Conservation (phyloP, 2,329 filamentous ascomycete genomes). For the Xylaria sp. region DNA sequence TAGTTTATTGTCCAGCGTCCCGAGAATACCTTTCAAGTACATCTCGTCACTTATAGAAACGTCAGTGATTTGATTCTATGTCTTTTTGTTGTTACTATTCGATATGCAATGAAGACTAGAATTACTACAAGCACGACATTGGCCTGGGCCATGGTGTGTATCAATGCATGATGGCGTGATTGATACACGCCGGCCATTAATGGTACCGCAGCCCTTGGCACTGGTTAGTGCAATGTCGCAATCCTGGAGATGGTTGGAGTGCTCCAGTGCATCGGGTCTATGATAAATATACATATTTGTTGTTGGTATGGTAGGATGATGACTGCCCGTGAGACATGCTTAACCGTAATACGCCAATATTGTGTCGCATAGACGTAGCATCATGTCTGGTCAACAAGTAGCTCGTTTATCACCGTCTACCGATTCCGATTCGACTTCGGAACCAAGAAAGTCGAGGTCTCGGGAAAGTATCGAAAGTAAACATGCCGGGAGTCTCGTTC, state of each 20-base stretch:
- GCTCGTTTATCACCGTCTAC: slow-evolving; percentile 10
- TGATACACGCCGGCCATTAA: slow-evolving; percentile 10
- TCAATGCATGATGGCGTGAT: slow-evolving; percentile 35
- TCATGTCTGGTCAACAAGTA: slow-evolving; percentile 38
- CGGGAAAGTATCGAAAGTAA: slow-evolving; percentile 32
- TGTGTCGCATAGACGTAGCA: slow-evolving; percentile 18
- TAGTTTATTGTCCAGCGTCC: too few relatives aligned
- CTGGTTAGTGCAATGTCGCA: slow-evolving; percentile 26
- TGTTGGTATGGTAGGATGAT: slow-evolving; percentile 11
- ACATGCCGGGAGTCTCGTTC: slow-evolving; percentile 11
- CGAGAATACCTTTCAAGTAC: too few relatives aligned
- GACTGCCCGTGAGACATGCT: slow-evolving; percentile 12
- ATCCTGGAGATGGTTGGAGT: slow-evolving; percentile 14
- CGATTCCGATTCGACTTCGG: slow-evolving; percentile 36
- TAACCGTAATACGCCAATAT: slow-evolving; percentile 9
- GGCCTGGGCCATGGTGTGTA: slow-evolving; percentile 26
- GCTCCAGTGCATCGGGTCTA: not conserved
- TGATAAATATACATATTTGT: slow-evolving; percentile 23
- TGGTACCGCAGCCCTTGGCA: slow-evolving; percentile 11
- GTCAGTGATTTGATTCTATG: too few relatives aligned
- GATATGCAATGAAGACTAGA: too few relatives aligned
- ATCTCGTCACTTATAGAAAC: too few relatives aligned
- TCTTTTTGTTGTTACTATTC: too few relatives aligned
- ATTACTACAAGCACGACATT: slow-evolving; percentile 21
- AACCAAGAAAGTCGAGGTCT: slow-evolving; percentile 27